These are phyloP conservation scores for Colletotrichum sp. DNA, from an alignment of 2,329 filamentous ascomycete species.

Conservation along the genomic window DNA sequence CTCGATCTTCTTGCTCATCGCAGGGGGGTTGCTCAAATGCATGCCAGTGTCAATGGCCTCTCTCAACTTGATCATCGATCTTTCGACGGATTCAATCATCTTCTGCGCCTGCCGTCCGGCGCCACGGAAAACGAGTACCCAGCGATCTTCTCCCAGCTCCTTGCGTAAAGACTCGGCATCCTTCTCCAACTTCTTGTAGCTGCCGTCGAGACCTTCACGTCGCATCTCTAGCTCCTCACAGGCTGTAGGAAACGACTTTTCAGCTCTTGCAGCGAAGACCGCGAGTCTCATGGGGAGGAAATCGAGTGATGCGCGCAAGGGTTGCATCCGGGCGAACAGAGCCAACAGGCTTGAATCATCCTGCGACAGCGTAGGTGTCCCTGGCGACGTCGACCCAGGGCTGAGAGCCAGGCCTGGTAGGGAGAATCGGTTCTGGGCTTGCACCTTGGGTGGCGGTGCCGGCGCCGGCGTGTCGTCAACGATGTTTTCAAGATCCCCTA, in stretches of 20 bases:
- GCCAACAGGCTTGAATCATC: conserved; percentile 90
- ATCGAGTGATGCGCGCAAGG: conserved; percentile 88
- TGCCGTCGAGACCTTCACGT: conserved; percentile 76
- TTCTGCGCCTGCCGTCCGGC: conserved; percentile 91
- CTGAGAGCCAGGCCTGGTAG: conserved; percentile 68
- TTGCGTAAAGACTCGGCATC: conserved; percentile 89
- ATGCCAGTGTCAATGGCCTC: conserved; percentile 79
- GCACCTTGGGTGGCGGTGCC: conserved; percentile 53
- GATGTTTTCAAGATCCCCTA: conserved; percentile 90
- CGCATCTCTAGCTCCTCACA: conserved; percentile 87
- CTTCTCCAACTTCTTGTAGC: conserved; percentile 85
- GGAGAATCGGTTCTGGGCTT: conserved; percentile 70
- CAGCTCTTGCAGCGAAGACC: conserved; percentile 81
- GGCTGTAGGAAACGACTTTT: conserved; percentile 82
- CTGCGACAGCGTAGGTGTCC: conserved; percentile 62
- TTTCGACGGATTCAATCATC: conserved; percentile 94
- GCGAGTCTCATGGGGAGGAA: conserved; percentile 95
- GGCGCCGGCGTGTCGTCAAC: conserved; percentile 85
- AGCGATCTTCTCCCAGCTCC: conserved; percentile 93
- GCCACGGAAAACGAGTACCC: conserved; percentile 94
- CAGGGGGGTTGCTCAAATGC: conserved; percentile 73
- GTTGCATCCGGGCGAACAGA: conserved; percentile 94
- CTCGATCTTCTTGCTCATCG: conserved; percentile 82
- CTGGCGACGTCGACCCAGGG: conserved; percentile 60
- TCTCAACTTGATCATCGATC: conserved; percentile 81